Percentiles rank a stretch among this genome's conserved stretches.
Conservation (phyloP, 1,284 basidiomycete genomes). For the Boletus sp. region DNA sequence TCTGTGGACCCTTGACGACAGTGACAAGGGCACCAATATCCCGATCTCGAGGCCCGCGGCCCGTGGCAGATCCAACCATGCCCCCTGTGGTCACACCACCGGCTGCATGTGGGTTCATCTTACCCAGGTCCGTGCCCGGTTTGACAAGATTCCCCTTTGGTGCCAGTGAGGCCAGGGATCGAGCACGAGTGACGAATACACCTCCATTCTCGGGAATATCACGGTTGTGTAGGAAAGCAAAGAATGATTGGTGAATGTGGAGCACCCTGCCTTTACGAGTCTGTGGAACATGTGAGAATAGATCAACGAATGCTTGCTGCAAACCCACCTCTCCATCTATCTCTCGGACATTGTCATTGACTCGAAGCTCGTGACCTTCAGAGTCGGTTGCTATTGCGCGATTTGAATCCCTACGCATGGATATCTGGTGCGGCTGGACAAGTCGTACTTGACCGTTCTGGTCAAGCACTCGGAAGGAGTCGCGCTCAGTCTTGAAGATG, state of each 20-base stretch:
- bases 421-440: slow-evolving; percentile 94
- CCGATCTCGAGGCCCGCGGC: slow-evolving; percentile 74
- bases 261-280: slow-evolving; percentile 89
- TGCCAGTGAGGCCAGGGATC: slow-evolving; percentile 76
- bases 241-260: slow-evolving; percentile 94
- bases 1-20: slow-evolving; percentile 85
- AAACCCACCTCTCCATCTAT: slow-evolving; percentile 76
- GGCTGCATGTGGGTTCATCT: slow-evolving; percentile 87
- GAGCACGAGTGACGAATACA: slow-evolving; percentile 86
- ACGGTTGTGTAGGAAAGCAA: slow-evolving; percentile 91
- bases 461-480: slow-evolving; percentile 92
- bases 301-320: neutral
- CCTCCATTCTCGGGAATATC: slow-evolving; percentile 90
- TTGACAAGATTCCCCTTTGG: slow-evolving; percentile 75
- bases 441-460: slow-evolving; percentile 87
- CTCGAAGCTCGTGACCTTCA: slow-evolving; percentile 78
- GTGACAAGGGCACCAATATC: slow-evolving; percentile 80
- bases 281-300: slow-evolving; percentile 35
- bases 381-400: slow-evolving; percentile 88
- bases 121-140: slow-evolving; percentile 77
- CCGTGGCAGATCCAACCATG: slow-evolving; percentile 78
- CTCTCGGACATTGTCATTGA: slow-evolving; percentile 94
- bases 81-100: slow-evolving; percentile 59
- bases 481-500: slow-evolving; percentile 95
- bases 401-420: slow-evolving; percentile 81